Conservation (phyloP, 2,329 filamentous ascomycete genomes). For the Ophiostoma ips region DNA sequence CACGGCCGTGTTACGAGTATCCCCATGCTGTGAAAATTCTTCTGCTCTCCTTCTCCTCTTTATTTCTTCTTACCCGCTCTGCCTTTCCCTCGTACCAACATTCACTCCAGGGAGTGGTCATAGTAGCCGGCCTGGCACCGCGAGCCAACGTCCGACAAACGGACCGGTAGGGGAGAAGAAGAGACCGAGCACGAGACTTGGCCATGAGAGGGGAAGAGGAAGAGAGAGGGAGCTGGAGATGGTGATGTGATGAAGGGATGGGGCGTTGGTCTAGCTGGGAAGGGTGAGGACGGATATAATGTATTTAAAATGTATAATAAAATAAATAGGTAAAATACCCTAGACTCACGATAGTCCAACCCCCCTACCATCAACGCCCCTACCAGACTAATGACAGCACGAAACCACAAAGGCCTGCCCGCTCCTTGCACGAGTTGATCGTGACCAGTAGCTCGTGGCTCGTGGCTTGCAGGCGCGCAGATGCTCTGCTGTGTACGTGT, state of each 20-base stretch:
- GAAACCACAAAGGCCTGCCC: not conserved
- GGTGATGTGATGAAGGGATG: not conserved
- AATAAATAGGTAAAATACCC: not conserved
- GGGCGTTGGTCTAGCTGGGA: not conserved
- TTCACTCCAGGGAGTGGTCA: not conserved
- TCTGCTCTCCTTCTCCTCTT: not conserved
- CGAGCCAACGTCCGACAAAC: not conserved
- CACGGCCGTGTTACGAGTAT: no score
- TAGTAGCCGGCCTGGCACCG: not conserved
- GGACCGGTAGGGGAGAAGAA: conserved; percentile 1
- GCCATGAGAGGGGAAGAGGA: no score
- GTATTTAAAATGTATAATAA: not conserved
- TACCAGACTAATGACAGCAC: conserved; percentile 1
- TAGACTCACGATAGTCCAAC: not conserved
- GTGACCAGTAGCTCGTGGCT: no score
- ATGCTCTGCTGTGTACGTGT: not conserved
- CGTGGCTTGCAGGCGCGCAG: no score
- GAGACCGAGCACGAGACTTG: not conserved
- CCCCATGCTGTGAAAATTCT: not conserved
- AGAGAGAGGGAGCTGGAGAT: not conserved
- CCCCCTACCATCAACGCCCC: not conserved
- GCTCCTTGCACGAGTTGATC: no score
- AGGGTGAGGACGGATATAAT: not conserved
- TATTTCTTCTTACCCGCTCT: not conserved
- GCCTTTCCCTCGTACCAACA: no score